Evolutionary conservation across 2,329 filamentous ascomycete species (phyloP).

Genomic region (Cercospora sp.): DNA sequence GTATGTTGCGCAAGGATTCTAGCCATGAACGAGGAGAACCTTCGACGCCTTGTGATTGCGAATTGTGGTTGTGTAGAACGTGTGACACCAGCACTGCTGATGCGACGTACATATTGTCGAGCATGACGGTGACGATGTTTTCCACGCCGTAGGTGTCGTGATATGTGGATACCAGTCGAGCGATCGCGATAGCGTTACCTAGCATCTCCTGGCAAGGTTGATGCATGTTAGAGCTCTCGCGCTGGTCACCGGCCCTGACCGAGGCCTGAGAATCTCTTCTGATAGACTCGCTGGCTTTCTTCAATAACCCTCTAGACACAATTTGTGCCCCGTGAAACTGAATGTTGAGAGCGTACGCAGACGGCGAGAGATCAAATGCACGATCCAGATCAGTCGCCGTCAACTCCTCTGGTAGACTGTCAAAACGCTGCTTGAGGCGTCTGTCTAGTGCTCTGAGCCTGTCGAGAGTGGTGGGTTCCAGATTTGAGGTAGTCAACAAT

Average conservation of each 20-base stretch:
- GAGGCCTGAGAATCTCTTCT: not conserved
- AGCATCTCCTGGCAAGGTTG: not conserved
- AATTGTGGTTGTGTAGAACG: not conserved
- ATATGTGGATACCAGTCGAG: not conserved
- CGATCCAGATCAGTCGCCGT: not conserved
- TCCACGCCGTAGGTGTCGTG: not conserved
- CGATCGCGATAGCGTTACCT: not conserved
- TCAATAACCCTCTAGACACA: not conserved
- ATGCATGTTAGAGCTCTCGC: not conserved
- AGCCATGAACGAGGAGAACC: not conserved
- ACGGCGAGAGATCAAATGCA: not conserved
- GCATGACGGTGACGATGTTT: not conserved
- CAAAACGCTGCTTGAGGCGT: not conserved
- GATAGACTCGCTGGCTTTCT: not conserved
- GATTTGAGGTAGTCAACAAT: not conserved
- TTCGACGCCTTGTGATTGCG: not conserved
- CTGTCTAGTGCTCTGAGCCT: not conserved
- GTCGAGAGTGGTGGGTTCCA: not conserved
- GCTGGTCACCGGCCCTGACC: not conserved
- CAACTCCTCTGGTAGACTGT: not conserved
- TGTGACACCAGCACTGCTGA: not conserved
- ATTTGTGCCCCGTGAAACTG: not conserved
- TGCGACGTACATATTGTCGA: not conserved
- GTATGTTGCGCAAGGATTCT: not conserved
- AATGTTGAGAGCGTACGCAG: not conserved